phyloP scores from a whole-genome alignment of 352 stramenopile genomes.

The Albugo laibachii region DNA sequence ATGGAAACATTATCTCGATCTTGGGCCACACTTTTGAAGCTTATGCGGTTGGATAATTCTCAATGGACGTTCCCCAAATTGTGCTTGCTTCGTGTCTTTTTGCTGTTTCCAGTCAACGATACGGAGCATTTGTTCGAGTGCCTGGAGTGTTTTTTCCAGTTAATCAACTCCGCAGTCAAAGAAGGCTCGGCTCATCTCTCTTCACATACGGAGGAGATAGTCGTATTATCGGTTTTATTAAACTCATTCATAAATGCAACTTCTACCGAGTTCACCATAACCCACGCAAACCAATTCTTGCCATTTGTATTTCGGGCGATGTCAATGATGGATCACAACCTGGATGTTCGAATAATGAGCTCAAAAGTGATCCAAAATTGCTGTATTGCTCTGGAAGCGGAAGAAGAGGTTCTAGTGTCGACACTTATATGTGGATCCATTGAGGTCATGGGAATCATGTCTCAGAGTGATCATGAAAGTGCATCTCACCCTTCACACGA shows the following conservation, averaged over 20 bases:
- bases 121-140: constrained; percentile 13
- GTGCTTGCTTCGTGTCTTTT: constrained; percentile 32
- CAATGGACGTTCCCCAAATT: constrained; percentile 33
- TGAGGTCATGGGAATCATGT: constrained; percentile 46
- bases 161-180: constrained; percentile 14
- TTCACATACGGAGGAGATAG: constrained; percentile 4
- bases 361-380: constrained; percentile 51
- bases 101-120: constrained; percentile 17
- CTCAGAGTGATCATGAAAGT: constrained; percentile 7
- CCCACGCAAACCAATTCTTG: constrained; percentile 23
- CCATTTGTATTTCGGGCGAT: constrained; percentile 48
- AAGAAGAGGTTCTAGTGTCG: constrained; percentile 48
- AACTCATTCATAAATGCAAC: constrained; percentile 38
- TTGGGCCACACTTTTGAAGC: constrained; percentile 27
- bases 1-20: constrained; percentile 3
- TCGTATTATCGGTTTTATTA: constrained; percentile 34
- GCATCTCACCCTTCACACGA: constrained; percentile 12
- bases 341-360: constrained; percentile 26
- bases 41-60: constrained; percentile 16
- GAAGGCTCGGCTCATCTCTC: constrained; percentile 21
- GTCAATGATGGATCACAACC: constrained; percentile 14
- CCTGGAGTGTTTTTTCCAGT: constrained; percentile 25
- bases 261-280: constrained; percentile 27
- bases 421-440: constrained; percentile 44
- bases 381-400: constrained; percentile 35